Evolutionary conservation across 352 stramenopile species (phyloP).

Genomic region (Globisporangium nagaii): DNA sequence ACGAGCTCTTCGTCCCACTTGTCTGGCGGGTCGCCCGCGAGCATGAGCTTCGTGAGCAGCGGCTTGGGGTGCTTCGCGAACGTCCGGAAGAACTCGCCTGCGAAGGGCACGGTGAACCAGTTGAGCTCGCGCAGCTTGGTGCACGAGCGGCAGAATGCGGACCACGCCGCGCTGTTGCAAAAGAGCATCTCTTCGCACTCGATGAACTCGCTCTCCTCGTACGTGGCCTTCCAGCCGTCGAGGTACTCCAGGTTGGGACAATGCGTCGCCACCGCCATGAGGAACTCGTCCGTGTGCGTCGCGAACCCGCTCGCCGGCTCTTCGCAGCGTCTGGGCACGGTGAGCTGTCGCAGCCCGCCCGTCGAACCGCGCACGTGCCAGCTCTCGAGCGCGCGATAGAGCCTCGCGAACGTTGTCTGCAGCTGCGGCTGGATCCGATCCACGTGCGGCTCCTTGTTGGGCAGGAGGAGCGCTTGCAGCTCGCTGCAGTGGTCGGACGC

Average conservation of each 20-base stretch:
- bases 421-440: not conserved
- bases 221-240: conserved; percentile 12
- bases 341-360: conserved; percentile 10
- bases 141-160: conserved; percentile 9
- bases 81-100: conserved; percentile 6
- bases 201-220: conserved; percentile 6
- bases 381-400: conserved; percentile 7
- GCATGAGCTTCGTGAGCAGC: conserved; percentile 8
- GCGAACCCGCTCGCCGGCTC: conserved; percentile 3
- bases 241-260: conserved; percentile 13
- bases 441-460: not conserved
- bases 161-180: conserved; percentile 2
- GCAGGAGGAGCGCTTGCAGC: conserved; percentile 3
- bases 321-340: conserved; percentile 6
- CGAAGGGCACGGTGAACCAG: conserved; percentile 13
- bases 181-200: conserved; percentile 17
- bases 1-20: conserved; percentile 7
- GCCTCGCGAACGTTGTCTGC: not conserved
- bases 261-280: not conserved
- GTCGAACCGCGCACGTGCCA: conserved; percentile 1
- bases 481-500: not conserved
- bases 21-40: conserved; percentile 9
- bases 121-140: conserved; percentile 8
- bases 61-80: conserved; percentile 3
- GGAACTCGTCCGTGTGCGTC: conserved; percentile 1